Base-by-base conservation (phyloP, 1,284 basidiomycete species). In the Athelia sp. region DNA sequence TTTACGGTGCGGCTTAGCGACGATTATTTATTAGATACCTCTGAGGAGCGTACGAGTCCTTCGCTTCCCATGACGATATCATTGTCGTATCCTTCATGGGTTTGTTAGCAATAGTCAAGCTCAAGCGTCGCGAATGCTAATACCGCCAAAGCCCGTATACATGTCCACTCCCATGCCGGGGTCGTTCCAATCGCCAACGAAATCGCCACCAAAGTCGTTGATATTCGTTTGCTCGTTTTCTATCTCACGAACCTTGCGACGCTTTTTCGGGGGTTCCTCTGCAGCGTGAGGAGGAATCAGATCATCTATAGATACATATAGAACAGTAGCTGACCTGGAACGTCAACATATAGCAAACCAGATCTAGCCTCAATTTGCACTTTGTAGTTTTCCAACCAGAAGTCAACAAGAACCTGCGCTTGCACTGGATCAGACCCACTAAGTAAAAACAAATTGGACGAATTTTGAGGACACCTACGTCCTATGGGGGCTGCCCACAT, bases 321-420 rank as follows among this genome's bases (percentile, higher is more conserved):
- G 23, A 14, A 8, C 26, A 48, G 53, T 55, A 52, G 59, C 48
- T 19, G 50, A 72, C 71, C 62, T 45, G 58, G 57, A 22, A 62
- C 56, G 52, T 76, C 72, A 24, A 78, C 53, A 35, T 68, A 62
- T 23, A 78, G 54, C n/a, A 63, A 58, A n/a, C 76, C 75, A 1
- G 76, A 75, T 47, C 77, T 76, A 31, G 83, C 76, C 60, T 84
- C 78, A 3, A 87, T 76, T 57, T 85, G 84, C 1, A 81, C 67
- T 56, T 76, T 84, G 64, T 86, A 81, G 56, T 77, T 84, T 47
- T 80, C 74, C 51, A 79, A 69, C 87, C 87, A 90, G 58, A 90
- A 88, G 49, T 84, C 76, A 1, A 78, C 70, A 42, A 90, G 65
- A 9, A 73, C 72, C 42, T 78, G 78, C 2, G 84, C 82, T 50